These are phyloP conservation scores for Phytophthora kernoviae DNA, from an alignment of 352 stramenopile species.

Conservation along the genomic window DNA sequence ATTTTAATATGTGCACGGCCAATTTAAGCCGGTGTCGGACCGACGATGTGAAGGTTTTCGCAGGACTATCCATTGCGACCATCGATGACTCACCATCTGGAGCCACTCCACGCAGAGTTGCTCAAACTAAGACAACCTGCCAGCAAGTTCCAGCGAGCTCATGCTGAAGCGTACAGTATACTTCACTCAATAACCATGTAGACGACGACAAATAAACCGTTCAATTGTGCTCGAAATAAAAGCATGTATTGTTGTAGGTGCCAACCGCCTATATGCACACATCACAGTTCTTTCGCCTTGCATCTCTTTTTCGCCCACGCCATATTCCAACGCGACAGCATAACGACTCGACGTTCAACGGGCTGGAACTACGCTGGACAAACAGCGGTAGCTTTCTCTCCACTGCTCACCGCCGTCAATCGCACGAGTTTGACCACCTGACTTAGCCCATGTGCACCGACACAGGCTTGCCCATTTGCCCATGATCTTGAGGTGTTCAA, in stretches of 20 bases:
- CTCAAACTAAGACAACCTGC: too few species aligned
- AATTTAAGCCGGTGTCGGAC: too few species aligned
- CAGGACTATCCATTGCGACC: slow-evolving; percentile 6
- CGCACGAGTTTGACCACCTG: background rate
- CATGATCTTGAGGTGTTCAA: slow-evolving; percentile 91
- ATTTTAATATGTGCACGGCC: too few species aligned
- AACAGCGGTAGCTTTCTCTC: slow-evolving; percentile 5
- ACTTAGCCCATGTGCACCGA: slow-evolving; percentile 88
- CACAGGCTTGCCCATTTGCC: slow-evolving; percentile 80
- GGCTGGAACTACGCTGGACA: background rate
- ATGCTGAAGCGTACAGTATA: too few species aligned
- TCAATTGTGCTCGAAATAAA: slow-evolving; percentile 15
- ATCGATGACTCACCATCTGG: slow-evolving; percentile 23
- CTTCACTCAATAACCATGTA: background rate
- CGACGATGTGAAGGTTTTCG: too few species aligned
- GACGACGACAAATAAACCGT: background rate
- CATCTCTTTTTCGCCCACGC: background rate
- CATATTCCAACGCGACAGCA: slow-evolving; percentile 2
- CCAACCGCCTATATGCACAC: slow-evolving; percentile 22
- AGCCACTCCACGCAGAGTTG: too few species aligned
- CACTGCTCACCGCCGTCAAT: background rate
- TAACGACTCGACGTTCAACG: background rate
- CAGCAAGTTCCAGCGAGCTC: too few species aligned
- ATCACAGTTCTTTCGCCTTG: slow-evolving; percentile 5
- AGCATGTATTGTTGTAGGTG: slow-evolving; percentile 23